Evolutionary conservation across 2,329 filamentous ascomycete genomes (phyloP), one percentile per base, ranked within the genome.

Genomic region (Cladorrhinum sp.): DNA sequence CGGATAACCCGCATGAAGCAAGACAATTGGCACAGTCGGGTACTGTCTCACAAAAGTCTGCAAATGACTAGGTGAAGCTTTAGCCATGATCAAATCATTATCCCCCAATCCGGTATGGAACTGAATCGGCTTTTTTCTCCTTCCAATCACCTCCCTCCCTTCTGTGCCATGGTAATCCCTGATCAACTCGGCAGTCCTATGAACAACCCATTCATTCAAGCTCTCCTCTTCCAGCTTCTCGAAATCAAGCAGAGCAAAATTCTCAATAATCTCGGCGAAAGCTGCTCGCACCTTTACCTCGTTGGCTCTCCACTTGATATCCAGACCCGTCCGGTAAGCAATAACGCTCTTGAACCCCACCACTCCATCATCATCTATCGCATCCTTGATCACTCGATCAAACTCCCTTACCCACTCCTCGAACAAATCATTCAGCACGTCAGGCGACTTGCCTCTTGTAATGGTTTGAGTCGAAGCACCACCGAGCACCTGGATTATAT

Each of bases 101-200:
- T 95, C 91, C 0, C 91, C 91, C 0, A 95, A 79, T 0, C 91
- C 91, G 0, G 90, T 95, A 69, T 96, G 91, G 65, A 96, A 89
- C 69, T 96, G 91, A 12, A 96, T 77, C 0, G 91, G 90, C 71
- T 94, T 95, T 60, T 83, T 83, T 18, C 10, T 42, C 18, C 28
- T 57, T 18, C 30, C 33, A 5, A 24, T n/a, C 30, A n/a, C 12
- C 2, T 23, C 20, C 18, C 30, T 23, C 4, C 18, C 23, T 18
- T 24, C 12, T 1, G 5, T 20, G 8, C 42, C 42, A 18, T 46
- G 14, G 30, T 76, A 74, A 39, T 79, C 74, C 8, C 77, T 73
- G 56, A 94, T 81, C 26, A 86, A 72, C 51, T 81, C 77, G 6
- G 91, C 85, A 0, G 86, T 81, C 28, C 81, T 78, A 58, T 89